Conservation (phyloP, 495 filamentous ascomycete genomes). For the Talaromyces stipitatus region DNA sequence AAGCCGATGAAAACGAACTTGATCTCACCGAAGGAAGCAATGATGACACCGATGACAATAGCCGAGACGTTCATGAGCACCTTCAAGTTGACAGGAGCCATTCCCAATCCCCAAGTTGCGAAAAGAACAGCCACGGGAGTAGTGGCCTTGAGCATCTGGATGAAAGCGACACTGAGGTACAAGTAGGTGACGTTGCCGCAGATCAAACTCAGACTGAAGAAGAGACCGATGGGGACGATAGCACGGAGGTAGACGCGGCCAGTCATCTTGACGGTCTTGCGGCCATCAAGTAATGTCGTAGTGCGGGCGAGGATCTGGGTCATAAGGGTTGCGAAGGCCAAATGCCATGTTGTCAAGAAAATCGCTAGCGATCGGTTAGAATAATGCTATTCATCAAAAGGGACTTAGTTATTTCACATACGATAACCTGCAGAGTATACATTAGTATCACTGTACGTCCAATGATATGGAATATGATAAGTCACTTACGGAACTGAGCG, state of each 20-base stretch:
- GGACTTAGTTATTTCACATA: slow-evolving; percentile 14
- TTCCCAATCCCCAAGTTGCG: slow-evolving; percentile 73
- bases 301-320: slow-evolving; percentile 84
- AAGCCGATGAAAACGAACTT: slow-evolving; percentile 82
- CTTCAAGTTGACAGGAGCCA: slow-evolving; percentile 68
- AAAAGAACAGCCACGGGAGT: slow-evolving; percentile 85
- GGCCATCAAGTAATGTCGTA: slow-evolving; percentile 77
- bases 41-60: slow-evolving; percentile 83
- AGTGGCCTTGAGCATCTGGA: slow-evolving; percentile 94
- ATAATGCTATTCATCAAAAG: slow-evolving; percentile 1
- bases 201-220: slow-evolving; percentile 91
- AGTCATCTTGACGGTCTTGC: slow-evolving; percentile 90
- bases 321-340: slow-evolving; percentile 81
- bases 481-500: slow-evolving; percentile 69
- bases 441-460: neutral
- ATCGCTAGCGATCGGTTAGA: slow-evolving; percentile 31
- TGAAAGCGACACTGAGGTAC: slow-evolving; percentile 88
- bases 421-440: slow-evolving; percentile 27
- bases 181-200: slow-evolving; percentile 91
- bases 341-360: slow-evolving; percentile 89
- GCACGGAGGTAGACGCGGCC: slow-evolving; percentile 82
- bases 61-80: slow-evolving; percentile 77
- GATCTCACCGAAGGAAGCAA: slow-evolving; percentile 90
- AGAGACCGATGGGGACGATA: slow-evolving; percentile 86
- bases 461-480: neutral